These are phyloP conservation scores for Verticillium tricorpus DNA, from an alignment of 2,329 filamentous ascomycete genomes.

Conservation along the genomic window DNA sequence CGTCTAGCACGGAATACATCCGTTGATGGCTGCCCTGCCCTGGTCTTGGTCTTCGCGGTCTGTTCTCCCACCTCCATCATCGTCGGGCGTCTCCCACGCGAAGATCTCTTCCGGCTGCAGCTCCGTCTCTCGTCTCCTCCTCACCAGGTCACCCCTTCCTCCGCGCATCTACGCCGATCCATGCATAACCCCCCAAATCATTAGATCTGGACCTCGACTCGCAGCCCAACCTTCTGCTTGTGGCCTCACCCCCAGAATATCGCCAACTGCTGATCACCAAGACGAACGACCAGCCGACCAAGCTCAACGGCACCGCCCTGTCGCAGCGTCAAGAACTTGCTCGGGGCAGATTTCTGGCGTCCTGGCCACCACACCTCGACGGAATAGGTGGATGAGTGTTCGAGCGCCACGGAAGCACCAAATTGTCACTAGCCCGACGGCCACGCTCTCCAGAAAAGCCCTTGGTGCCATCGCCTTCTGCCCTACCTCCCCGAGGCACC, in stretches of 20 bases:
- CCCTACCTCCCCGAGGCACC: background rate
- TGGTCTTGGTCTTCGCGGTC: background rate
- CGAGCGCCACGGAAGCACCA: background rate
- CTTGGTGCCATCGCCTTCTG: background rate
- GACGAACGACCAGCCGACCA: background rate
- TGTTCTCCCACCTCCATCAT: background rate
- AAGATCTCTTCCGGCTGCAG: background rate
- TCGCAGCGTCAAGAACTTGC: background rate
- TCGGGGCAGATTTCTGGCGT: background rate
- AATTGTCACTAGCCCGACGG: background rate
- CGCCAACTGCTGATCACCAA: background rate
- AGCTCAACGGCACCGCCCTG: background rate
- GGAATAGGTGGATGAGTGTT: background rate
- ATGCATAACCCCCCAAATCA: background rate
- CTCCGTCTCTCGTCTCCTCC: background rate
- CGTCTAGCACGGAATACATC: background rate
- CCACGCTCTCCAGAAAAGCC: background rate
- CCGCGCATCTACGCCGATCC: background rate
- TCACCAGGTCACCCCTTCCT: background rate
- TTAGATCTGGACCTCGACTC: background rate
- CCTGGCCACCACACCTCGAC: background rate
- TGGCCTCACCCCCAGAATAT: background rate
- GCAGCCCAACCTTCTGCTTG: background rate
- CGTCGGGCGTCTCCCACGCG: background rate
- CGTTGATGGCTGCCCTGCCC: constrained; percentile 1